Evolutionary conservation across 208 protist genomes (phyloP).

Genomic region (Borovskyia barvae): DNA sequence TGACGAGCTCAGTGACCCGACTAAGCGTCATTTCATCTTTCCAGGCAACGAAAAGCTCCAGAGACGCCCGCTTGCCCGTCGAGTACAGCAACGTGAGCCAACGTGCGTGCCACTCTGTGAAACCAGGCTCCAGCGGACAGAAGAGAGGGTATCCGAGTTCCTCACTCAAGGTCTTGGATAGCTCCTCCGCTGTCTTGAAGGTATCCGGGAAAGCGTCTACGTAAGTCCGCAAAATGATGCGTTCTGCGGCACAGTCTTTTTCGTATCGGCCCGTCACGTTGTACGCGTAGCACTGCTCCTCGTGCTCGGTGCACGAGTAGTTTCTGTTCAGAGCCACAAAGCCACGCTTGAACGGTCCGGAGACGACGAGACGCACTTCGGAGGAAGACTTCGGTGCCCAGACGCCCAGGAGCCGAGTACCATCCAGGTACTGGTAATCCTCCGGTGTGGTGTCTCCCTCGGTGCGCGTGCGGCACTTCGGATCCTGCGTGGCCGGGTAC

Average conservation of each 20-base stretch:
- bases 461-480: conserved; percentile 27
- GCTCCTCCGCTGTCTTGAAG: conserved; percentile 15
- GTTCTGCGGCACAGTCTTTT: conserved; percentile 87
- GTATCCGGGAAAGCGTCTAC: conserved; percentile 29
- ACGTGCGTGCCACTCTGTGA: conserved; percentile 66
- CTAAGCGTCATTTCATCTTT: conserved; percentile 45
- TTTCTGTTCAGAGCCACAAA: conserved; percentile 14
- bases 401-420: conserved; percentile 80
- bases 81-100: conserved; percentile 74
- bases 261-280: conserved; percentile 83
- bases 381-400: conserved; percentile 94
- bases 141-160: conserved; percentile 64
- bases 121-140: conserved; percentile 53
- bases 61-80: conserved; percentile 19
- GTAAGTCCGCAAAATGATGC: conserved; percentile 69
- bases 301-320: conserved; percentile 88
- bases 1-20: conserved; percentile 39
- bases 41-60: conserved; percentile 38
- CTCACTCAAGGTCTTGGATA: conserved; percentile 62
- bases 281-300: conserved; percentile 94
- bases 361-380: conserved; percentile 90
- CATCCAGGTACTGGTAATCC: conserved; percentile 75
- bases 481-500: conserved; percentile 66
- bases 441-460: conserved; percentile 56
- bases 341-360: conserved; percentile 43